Evolutionary conservation across 2,329 filamentous ascomycete species (phyloP), one percentile per base, ranked within the genome.

Genomic region (Tolypocladium pustulatum): DNA sequence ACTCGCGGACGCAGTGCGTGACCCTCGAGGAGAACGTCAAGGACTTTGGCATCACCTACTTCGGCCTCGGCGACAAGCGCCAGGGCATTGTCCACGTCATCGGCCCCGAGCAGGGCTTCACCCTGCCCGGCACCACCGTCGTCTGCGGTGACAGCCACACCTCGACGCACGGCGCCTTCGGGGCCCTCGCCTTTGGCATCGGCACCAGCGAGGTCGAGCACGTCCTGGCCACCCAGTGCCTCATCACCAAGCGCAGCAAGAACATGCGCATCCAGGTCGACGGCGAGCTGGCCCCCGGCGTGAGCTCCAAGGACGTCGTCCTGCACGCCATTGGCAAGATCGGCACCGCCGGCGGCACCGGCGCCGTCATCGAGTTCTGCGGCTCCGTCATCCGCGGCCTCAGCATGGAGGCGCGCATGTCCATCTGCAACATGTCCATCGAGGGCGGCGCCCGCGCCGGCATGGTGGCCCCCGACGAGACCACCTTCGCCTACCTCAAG

Each of bases 81-180:
- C 94, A 99, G 77, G 94, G 94, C 65, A 99, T 99, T 68, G 94
- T 97, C 60, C 94, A 99, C 77, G 90, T 99, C 68, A 97, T 99
- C 67, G 94, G 94, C 40, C 94, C 94, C 46, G 94, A 99, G 80
- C 94, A 99, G 76, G 94, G 94, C 65, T 99, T 99, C 80, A 99
- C 94, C 59, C 87, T 97, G 41, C 94, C 94, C 49, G 94, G 91
- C 65, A 97, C 94, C 58, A 99, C 94, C 3, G 89, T 97, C 41
- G 94, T 97, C 64, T 97, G 94, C 71, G 94, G 94, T 74, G 94
- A 99, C 81, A 96, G 90, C 70, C 94, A 99, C 74, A 99, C 94
- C 54, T 97, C 93, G 32, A 99, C 94, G 63, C 94, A 99, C 76
- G 94, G 94, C 68, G 94, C 94, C 57, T 99, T 97, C 68, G 94